These are phyloP conservation scores for Lentinula sp. DNA, from an alignment of 768 basidiomycete genomes.

Conservation along the genomic window DNA sequence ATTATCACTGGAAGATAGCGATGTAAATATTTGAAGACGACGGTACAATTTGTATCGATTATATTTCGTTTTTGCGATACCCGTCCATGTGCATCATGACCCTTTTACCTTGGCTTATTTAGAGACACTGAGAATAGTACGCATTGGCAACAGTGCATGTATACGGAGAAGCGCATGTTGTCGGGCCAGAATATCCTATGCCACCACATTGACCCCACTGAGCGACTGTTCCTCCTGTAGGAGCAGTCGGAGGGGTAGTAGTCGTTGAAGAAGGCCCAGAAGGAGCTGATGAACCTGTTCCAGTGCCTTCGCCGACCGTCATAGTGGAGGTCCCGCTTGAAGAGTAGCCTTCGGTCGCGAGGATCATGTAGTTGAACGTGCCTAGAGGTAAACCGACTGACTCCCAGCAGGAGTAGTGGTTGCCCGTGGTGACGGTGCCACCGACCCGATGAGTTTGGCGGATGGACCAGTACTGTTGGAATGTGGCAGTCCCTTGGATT, in stretches of 20 bases:
- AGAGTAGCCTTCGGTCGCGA: conserved; percentile 40
- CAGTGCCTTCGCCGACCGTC: neutral
- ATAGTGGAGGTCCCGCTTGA: conserved; percentile 24
- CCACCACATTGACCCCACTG: conserved; percentile 7
- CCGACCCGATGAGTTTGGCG: conserved; percentile 28
- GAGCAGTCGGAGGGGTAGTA: neutral
- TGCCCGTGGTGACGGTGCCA: conserved; percentile 27
- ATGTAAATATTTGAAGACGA: no score
- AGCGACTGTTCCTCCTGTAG: neutral
- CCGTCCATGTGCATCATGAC: no score
- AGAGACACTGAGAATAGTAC: conserved; percentile 9
- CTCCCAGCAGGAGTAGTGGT: conserved; percentile 41
- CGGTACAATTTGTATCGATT: no score
- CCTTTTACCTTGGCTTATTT: neutral
- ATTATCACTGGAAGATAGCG: no score
- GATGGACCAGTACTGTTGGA: conserved; percentile 43
- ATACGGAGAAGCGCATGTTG: conserved; percentile 10
- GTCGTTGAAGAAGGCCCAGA: neutral
- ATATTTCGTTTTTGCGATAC: no score
- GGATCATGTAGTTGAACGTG: conserved; percentile 37
- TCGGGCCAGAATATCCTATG: conserved; percentile 12
- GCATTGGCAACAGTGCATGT: conserved; percentile 10
- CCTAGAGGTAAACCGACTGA: conserved; percentile 32
- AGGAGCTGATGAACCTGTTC: neutral
- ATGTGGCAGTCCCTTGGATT: conserved; percentile 37